Conservation (phyloP, 1,284 basidiomycete genomes). For the Moniliella sp. region DNA sequence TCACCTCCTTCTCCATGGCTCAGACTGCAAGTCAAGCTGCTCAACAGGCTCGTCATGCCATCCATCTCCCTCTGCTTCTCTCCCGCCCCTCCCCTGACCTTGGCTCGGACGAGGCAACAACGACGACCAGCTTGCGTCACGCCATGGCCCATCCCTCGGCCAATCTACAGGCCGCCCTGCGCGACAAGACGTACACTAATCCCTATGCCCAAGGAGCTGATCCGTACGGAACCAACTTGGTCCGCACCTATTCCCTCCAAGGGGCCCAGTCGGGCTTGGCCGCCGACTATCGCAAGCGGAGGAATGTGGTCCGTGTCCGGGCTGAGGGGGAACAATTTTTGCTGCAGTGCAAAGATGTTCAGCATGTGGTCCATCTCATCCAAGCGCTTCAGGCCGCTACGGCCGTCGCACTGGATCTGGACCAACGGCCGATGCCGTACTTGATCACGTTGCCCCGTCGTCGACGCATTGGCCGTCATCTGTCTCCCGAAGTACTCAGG, state of each 20-base stretch:
- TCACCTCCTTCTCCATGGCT: no score
- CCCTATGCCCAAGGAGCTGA: constrained; percentile 2
- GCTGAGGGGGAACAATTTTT: constrained; percentile 90
- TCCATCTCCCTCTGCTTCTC: no score
- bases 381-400: constrained; percentile 82
- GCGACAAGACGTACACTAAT: constrained; percentile 2
- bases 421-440: constrained; percentile 51
- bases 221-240: constrained; percentile 18
- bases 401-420: constrained; percentile 77
- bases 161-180: constrained; percentile 8
- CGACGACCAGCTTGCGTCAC: no score
- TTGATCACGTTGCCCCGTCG: no score
- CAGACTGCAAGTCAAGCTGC: no score
- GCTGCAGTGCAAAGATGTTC: constrained; percentile 64
- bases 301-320: constrained; percentile 78
- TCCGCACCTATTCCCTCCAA: constrained; percentile 58
- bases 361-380: constrained; percentile 77
- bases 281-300: constrained; percentile 78
- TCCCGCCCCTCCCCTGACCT: no score
- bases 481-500: no score
- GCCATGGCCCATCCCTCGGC: no score
- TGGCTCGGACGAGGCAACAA: no score
- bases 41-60: no score
- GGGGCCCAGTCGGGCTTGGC: constrained; percentile 75
- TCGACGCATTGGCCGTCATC: no score